Evolutionary conservation across 2,329 filamentous ascomycete genomes (phyloP).

Genomic region (Alternaria ethzedia): DNA sequence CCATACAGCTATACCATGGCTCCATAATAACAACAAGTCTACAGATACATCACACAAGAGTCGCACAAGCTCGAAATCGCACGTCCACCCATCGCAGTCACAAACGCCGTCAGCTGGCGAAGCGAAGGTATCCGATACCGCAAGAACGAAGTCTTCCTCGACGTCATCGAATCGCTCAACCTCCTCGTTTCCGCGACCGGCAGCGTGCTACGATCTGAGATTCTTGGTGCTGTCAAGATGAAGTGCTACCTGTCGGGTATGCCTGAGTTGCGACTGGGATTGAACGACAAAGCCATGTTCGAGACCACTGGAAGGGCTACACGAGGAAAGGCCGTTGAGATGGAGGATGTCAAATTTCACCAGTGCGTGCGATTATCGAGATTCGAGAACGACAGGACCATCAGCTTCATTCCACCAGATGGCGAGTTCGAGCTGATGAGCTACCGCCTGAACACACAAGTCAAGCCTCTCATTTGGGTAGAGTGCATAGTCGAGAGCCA

Average conservation of each 20-base stretch:
- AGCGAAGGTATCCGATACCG: slow-evolving; percentile 97
- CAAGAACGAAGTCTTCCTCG: slow-evolving; percentile 99
- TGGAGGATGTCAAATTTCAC: slow-evolving; percentile 99
- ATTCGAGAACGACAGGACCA: slow-evolving; percentile 98
- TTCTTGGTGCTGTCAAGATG: slow-evolving; percentile 97
- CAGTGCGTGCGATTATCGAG: slow-evolving; percentile 94
- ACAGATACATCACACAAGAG: slow-evolving; percentile 93
- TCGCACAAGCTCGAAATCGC: slow-evolving; percentile 98
- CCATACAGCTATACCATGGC: accelerated
- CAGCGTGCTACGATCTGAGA: slow-evolving; percentile 94
- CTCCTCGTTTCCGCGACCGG: slow-evolving; percentile 92
- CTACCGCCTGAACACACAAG: slow-evolving; percentile 96
- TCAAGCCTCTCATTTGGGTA: slow-evolving; percentile 98
- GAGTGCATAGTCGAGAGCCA: slow-evolving; percentile 97
- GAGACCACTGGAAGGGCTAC: slow-evolving; percentile 95
- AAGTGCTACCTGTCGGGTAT: slow-evolving; percentile 99
- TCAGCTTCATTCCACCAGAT: slow-evolving; percentile 97
- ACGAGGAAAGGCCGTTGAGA: slow-evolving; percentile 95
- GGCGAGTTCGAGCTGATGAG: slow-evolving; percentile 99
- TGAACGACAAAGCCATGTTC: slow-evolving; percentile 99
- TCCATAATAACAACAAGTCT: slow-evolving; percentile 1
- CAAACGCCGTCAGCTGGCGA: slow-evolving; percentile 97
- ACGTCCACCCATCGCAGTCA: slow-evolving; percentile 94
- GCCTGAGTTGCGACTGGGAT: slow-evolving; percentile 89
- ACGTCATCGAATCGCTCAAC: slow-evolving; percentile 96